Evolutionary conservation across 805 yeast species (phyloP).

Genomic region (Torulaspora quercuum): DNA sequence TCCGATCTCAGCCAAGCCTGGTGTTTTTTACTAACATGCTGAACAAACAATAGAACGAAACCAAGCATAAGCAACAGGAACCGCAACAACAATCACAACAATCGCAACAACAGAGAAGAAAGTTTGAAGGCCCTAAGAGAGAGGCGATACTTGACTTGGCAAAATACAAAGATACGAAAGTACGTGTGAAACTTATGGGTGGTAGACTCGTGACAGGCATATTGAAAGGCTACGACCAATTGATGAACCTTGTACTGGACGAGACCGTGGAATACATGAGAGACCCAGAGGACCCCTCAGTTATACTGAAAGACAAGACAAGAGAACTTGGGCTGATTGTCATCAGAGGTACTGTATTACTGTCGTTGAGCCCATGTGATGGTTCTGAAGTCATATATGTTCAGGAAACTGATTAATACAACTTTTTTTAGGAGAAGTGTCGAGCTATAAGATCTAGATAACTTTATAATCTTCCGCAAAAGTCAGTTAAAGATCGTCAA

Average conservation of each 20-base stretch:
- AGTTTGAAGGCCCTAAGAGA: conserved; percentile 75
- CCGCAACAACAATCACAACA: conserved; percentile 26
- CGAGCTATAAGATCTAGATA: no score
- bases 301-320: conserved; percentile 49
- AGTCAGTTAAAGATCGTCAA: no score
- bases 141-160: conserved; percentile 83
- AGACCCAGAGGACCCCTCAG: conserved; percentile 61
- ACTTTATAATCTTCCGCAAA: no score
- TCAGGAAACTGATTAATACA: conserved; percentile 17
- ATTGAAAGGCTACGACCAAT: conserved; percentile 78
- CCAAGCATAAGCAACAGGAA: conserved; percentile 16
- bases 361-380: conserved; percentile 39
- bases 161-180: conserved; percentile 66
- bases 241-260: conserved; percentile 75
- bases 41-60: conserved; percentile 4
- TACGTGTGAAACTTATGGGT: conserved; percentile 77
- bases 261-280: conserved; percentile 57
- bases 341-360: conserved; percentile 77
- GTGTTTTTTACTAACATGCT: conserved; percentile 10
- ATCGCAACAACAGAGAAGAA: conserved; percentile 35
- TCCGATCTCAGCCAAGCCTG: no score
- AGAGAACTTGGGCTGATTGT: conserved; percentile 76
- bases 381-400: conserved; percentile 35
- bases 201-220: conserved; percentile 81
- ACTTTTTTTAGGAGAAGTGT: no score